A percentile compares a stretch with the other conserved stretches of the same genome.
phyloP scores from a whole-genome alignment of 2,329 filamentous ascomycete genomes.

The Penicillium sp. region DNA sequence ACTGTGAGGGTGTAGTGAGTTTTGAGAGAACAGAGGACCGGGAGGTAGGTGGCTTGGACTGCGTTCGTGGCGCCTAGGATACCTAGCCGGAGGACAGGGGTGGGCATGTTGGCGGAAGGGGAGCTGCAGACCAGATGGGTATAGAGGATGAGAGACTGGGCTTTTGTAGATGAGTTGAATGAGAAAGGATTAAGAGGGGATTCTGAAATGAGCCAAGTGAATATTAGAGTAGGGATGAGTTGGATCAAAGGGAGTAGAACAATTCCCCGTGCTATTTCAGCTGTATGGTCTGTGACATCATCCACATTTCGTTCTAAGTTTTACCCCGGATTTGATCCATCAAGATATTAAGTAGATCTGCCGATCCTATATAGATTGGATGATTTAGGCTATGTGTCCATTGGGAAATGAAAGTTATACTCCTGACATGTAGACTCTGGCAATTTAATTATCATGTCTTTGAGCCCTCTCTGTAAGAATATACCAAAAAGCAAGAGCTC shows the following conservation, averaged over 20 bases:
- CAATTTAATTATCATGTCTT: not conserved
- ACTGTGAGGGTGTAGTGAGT: slow-evolving; percentile 47
- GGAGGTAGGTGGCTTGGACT: slow-evolving; percentile 55
- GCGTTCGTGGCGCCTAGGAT: slow-evolving; percentile 45
- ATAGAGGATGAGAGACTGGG: not conserved
- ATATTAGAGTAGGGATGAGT: not conserved
- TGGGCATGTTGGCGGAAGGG: slow-evolving; percentile 16
- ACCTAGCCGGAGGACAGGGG: slow-evolving; percentile 31
- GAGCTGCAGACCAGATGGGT: not conserved
- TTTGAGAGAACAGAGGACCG: slow-evolving; percentile 46
- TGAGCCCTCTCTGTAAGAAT: too few species aligned
- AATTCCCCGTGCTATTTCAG: too few species aligned
- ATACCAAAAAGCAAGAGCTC: too few species aligned
- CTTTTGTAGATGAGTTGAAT: not conserved
- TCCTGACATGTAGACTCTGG: not conserved
- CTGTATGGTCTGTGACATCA: not conserved
- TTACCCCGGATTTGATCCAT: not conserved
- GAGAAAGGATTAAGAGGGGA: not conserved
- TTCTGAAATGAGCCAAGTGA: not conserved
- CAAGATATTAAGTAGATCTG: not conserved
- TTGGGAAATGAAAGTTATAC: not conserved
- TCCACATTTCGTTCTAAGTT: not conserved
- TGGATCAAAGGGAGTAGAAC: too few species aligned
- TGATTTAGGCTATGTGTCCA: not conserved
- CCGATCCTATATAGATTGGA: not conserved